Evolutionary conservation across 2,329 filamentous ascomycete species (phyloP), one percentile per base, ranked within the genome.

Genomic region (Penicillium sp.): DNA sequence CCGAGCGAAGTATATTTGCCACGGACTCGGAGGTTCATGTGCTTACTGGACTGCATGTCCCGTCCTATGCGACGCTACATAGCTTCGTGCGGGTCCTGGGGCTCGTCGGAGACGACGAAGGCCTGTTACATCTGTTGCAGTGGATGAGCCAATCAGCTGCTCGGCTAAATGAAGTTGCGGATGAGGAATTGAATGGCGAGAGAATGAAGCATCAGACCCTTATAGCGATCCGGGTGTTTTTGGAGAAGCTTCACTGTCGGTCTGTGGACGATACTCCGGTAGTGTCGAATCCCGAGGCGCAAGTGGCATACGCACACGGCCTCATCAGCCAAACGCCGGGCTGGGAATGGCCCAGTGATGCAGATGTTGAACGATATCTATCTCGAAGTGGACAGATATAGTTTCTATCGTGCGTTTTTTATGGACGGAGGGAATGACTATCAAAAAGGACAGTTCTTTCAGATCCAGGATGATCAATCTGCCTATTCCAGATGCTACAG

Each of bases 341-440:
- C 14, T 71, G 67, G 69, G 64, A 61, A 14, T 74, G 71, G 71
- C 70, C 71, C 10, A 67, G 59, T 40, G 64, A 71, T 47, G 60
- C 63, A 22, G 71, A 74, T 46, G 63, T 72, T 37, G 47, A 57
- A 43, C 57, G 64, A 20, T 74, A 74, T 56, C 41, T 59, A 29
- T 40, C 44, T 24, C 54, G 54, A 50, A 26, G 39, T 50, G 49
- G 57, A 51, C 40, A 46, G 48, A 49, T 47, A 54, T 20, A 20
- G 4, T 20, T 20, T 20, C 18, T 20, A 20, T 20, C 18, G 3
- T 20, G 18, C 4, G 18, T 20, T 20, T 20, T 20, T 20, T 4
- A 20, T 20, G 18, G 18, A 20, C 18, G 18, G 18, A 20, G 18
- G 18, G 3, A 20, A 20, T 3, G 18, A 20, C 18, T 20, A 20